Conservation (phyloP, 306 rosid species). For the Cyclanthera cordifolia region DNA sequence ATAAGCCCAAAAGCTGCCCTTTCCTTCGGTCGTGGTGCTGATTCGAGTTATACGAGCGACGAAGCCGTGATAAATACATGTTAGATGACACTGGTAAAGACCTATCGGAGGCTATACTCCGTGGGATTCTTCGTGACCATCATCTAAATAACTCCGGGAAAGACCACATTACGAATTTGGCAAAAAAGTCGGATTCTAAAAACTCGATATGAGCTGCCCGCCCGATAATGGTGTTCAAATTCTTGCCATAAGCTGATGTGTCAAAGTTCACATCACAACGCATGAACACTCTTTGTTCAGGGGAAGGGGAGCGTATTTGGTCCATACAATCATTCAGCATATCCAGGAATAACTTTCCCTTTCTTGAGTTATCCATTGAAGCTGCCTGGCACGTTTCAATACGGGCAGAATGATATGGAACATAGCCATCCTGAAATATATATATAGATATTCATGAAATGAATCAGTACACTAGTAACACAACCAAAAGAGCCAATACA, state of each 20-base stretch:
- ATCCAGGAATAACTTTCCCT: slow-evolving; percentile 56
- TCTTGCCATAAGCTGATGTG: slow-evolving; percentile 68
- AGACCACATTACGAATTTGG: slow-evolving; percentile 84
- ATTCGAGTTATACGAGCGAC: not conserved
- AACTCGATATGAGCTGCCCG: slow-evolving; percentile 93
- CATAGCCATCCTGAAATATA: slow-evolving; percentile 72
- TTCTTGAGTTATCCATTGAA: slow-evolving; percentile 56
- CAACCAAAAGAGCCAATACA: not conserved
- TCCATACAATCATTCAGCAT: slow-evolving; percentile 78
- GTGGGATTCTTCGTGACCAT: not conserved
- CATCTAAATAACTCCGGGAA: slow-evolving; percentile 65
- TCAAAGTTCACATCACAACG: slow-evolving; percentile 88
- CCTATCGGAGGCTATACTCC: not conserved
- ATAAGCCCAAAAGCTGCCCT: not conserved
- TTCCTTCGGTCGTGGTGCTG: not conserved
- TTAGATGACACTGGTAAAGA: not conserved
- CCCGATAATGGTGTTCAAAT: slow-evolving; percentile 66
- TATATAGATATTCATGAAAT: too few relatives aligned
- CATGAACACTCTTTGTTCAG: slow-evolving; percentile 56
- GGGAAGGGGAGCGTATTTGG: slow-evolving; percentile 55
- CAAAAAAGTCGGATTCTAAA: slow-evolving; percentile 69
- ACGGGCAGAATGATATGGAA: slow-evolving; percentile 92
- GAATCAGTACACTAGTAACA: slow-evolving; percentile 3
- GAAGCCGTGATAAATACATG: not conserved
- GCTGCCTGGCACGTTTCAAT: slow-evolving; percentile 85